Percentiles rank a stretch among this genome's conserved stretches.
phyloP scores from a whole-genome alignment of 129 eudicot species.

The Heracleum sosnowskyi region DNA sequence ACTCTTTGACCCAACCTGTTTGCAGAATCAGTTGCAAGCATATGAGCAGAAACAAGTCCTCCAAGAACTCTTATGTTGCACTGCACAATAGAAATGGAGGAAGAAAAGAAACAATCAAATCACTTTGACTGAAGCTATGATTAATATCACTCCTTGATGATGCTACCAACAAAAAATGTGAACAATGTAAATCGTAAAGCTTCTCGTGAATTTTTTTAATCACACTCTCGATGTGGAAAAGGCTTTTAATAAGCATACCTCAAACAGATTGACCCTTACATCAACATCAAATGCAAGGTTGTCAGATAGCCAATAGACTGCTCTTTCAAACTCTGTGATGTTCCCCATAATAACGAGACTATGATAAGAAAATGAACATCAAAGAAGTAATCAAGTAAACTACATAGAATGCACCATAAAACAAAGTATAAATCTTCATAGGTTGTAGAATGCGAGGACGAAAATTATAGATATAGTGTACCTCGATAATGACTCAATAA shows the following conservation, averaged over 20 bases:
- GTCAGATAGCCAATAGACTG: constrained; percentile 81
- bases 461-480: constrained; percentile 10
- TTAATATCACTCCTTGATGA: constrained; percentile 10
- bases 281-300: constrained; percentile 86
- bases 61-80: constrained; percentile 99
- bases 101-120: constrained; percentile 26
- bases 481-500: constrained; percentile 94
- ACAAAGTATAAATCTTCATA: neutral
- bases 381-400: neutral
- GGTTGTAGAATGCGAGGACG: neutral
- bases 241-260: constrained; percentile 38
- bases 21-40: constrained; percentile 99
- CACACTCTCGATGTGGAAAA: neutral
- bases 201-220: constrained; percentile 4
- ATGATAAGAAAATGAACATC: constrained; percentile 17
- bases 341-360: constrained; percentile 84
- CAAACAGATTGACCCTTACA: constrained; percentile 94
- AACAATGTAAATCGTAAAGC: neutral
- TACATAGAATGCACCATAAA: neutral
- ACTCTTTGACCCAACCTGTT: constrained; percentile 78
- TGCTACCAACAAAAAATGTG: neutral
- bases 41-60: constrained; percentile 99
- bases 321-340: constrained; percentile 80
- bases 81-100: constrained; percentile 53
- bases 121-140: constrained; percentile 18